Percentiles rank a stretch among this genome's conserved stretches.
These are phyloP conservation scores for Paraconiothyrium sp. DNA, from an alignment of 2,329 filamentous ascomycete species.

Conservation along the genomic window DNA sequence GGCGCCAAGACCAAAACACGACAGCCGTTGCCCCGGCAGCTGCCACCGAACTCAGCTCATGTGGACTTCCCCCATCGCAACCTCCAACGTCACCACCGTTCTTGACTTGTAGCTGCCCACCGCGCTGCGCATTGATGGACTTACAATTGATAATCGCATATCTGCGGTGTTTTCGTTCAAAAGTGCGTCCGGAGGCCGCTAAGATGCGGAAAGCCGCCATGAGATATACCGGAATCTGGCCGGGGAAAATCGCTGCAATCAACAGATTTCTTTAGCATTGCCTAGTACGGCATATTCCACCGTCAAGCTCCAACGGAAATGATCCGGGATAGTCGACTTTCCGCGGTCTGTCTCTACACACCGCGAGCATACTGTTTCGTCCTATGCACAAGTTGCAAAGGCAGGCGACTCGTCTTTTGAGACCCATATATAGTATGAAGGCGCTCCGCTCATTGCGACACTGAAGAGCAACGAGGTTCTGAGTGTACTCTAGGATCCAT, in stretches of 20 bases:
- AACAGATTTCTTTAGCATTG: not conserved
- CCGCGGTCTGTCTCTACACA: not conserved
- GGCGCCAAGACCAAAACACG: conserved; percentile 10
- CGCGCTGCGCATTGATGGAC: not conserved
- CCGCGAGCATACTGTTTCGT: not conserved
- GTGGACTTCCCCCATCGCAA: not conserved
- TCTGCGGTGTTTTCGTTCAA: not conserved
- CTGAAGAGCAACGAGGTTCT: not conserved
- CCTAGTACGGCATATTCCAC: conserved; percentile 3
- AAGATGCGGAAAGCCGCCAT: not conserved
- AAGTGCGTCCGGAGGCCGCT: not conserved
- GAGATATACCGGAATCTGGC: conserved; percentile 11
- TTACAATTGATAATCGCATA: not conserved
- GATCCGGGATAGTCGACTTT: not conserved
- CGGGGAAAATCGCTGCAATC: conserved; percentile 12
- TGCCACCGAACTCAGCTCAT: not conserved
- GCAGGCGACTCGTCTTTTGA: not conserved
- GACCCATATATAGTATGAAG: not conserved
- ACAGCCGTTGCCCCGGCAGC: conserved; percentile 13
- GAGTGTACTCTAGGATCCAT: no score
- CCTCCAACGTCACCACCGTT: not conserved
- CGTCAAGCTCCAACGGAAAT: not conserved
- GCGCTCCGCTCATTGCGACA: not conserved
- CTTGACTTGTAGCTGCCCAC: not conserved
- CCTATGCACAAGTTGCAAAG: not conserved